phyloP scores from a whole-genome alignment of 2,329 filamentous ascomycete genomes.

The Metarhizium rileyi region DNA sequence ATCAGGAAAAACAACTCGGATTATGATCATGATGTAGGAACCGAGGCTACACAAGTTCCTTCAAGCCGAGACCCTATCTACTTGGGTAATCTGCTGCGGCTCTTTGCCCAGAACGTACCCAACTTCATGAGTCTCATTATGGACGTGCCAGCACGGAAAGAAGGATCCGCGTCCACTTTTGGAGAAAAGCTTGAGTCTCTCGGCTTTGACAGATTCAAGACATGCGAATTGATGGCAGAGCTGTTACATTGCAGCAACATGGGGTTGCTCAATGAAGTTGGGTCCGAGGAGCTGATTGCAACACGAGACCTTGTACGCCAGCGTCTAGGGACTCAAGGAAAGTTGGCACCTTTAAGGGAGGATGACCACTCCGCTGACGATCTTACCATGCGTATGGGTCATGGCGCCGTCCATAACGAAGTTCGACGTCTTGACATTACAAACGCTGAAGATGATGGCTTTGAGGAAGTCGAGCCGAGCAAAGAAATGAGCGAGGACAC shows the following conservation, averaged over 20 bases:
- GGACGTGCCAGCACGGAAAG: constrained; percentile 63
- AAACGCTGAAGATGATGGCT: constrained; percentile 80
- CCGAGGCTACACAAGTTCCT: constrained; percentile 67
- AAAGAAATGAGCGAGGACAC: constrained; percentile 65
- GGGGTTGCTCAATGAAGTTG: constrained; percentile 85
- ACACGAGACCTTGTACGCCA: constrained; percentile 74
- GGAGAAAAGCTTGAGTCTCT: constrained; percentile 85
- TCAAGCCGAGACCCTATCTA: constrained; percentile 91
- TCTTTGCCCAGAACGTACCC: constrained; percentile 85
- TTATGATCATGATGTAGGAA: constrained; percentile 87
- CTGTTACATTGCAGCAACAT: constrained; percentile 97
- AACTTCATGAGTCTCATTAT: constrained; percentile 89
- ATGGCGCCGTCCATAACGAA: constrained; percentile 40
- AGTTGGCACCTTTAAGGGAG: constrained; percentile 39
- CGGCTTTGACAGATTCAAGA: constrained; percentile 97
- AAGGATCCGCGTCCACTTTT: constrained; percentile 76
- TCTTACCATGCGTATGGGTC: constrained; percentile 47
- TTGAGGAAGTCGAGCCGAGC: constrained; percentile 71
- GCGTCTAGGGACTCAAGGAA: constrained; percentile 66
- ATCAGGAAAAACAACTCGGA: constrained; percentile 99
- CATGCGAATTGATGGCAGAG: constrained; percentile 97
- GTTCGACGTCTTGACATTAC: constrained; percentile 67
- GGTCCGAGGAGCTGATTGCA: constrained; percentile 78
- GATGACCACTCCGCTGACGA: constrained; percentile 42
- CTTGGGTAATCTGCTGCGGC: constrained; percentile 75